Percentiles rank a stretch among this genome's conserved stretches.
Conservation (phyloP, 1,284 basidiomycete species). For the Tremellales sp. region DNA sequence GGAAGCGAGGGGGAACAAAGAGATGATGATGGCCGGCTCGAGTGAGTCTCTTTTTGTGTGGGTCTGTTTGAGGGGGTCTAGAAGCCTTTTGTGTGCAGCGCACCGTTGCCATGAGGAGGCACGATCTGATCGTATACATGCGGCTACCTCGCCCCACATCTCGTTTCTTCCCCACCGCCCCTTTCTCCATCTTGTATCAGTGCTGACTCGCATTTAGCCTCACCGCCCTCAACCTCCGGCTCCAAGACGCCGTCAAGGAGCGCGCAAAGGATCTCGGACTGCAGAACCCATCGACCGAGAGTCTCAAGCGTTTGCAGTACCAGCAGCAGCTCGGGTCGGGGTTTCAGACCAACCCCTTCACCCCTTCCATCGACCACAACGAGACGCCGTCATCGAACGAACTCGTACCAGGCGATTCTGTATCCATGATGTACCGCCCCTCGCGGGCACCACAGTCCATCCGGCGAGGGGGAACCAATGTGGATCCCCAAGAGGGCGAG, state of each 20-base stretch:
- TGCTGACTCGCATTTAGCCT: background rate
- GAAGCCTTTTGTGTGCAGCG: conserved; percentile 1
- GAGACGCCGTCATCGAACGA: conserved; percentile 16
- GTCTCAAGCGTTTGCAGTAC: background rate
- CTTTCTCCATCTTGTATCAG: too few relatives aligned
- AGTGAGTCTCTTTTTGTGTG: conserved; percentile 9
- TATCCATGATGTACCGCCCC: conserved; percentile 37
- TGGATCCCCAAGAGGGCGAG: conserved; percentile 23
- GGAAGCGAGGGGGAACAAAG: background rate
- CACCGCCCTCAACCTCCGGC: background rate
- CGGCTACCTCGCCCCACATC: too few relatives aligned
- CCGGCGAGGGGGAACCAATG: conserved; percentile 30
- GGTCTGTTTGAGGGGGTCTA: conserved; percentile 5
- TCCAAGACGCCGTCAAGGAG: too few relatives aligned
- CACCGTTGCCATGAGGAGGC: background rate
- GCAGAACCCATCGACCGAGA: background rate
- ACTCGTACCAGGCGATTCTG: conserved; percentile 26
- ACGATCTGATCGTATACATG: too few relatives aligned
- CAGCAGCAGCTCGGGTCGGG: background rate
- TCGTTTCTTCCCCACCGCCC: too few relatives aligned
- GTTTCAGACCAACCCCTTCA: conserved; percentile 4
- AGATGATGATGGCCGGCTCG: background rate
- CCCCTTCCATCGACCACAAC: conserved; percentile 5
- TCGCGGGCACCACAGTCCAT: conserved; percentile 7
- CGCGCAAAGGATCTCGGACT: conserved; percentile 6